Base-by-base conservation (phyloP, 371 early-diverging fungal species). In the Apophysomyces sp. region DNA sequence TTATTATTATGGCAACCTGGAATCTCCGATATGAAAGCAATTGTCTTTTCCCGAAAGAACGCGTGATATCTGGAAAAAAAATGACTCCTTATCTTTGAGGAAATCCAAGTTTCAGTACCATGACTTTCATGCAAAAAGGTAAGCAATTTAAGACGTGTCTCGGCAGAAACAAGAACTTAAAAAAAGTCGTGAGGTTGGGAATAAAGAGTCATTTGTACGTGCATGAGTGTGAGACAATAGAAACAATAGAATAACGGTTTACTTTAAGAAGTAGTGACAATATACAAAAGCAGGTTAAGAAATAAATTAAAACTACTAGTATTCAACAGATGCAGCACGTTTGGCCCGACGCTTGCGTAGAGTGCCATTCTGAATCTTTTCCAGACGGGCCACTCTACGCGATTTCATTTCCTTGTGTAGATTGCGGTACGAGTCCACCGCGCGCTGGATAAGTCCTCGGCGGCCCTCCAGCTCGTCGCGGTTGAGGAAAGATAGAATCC, bases 361-460 rank as follows among this genome's bases (percentile, higher is more conserved):
- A 24, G 86, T 88, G 15, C 90, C 89, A 63, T 87, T 86, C 16
- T 73, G 66, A 36, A 88, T 76, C 67, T 91, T 91, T 68, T 93
- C 92, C 71, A 92, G 84, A 30, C 92, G 76, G 4, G 89, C 82
- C 5, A 93, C 86, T 29, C 93, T 78, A 30, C 92, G 77, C 31
- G 87, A 89, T 52, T 91, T 83, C 61, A 87, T 78, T 28, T 88
- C 86, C n/a, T 88, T 87, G 65, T 88, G 87, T n/a, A 91, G 84
- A 56, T 94, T 91, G 44, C 96, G 83, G 60, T 90, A 96, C 18
- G 89, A 90, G 67, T 97, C 96, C 0, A 97, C 97, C 0, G 95
- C 94, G 0, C 96, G 81, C 68, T 97, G 97, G 31, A 97, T 82
- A 26, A 96, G 77, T 24, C 97, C 97, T 31, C 95, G 83, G 24